These are phyloP conservation scores for Chrysanthemum makinoi DNA, from an alignment of 129 eudicot species.

Conservation along the genomic window DNA sequence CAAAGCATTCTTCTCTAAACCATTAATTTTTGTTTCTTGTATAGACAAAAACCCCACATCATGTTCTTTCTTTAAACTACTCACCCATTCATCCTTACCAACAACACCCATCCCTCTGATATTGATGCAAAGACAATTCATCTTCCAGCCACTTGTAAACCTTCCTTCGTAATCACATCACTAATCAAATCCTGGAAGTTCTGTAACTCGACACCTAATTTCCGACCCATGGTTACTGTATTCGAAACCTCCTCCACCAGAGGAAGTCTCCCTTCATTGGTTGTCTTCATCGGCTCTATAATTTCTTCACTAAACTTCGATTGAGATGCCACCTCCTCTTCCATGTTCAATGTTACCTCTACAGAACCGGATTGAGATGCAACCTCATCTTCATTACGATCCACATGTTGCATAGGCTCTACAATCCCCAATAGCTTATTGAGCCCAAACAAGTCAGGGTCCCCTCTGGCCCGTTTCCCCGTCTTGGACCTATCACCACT, in stretches of 20 bases:
- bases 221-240: neutral
- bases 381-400: neutral
- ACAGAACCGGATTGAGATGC: neutral
- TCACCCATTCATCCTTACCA: neutral
- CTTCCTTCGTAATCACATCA: neutral
- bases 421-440: neutral
- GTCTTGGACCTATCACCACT: neutral
- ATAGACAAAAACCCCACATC: neutral
- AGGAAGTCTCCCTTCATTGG: neutral
- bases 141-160: neutral
- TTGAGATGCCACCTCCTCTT: neutral
- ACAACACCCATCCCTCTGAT: neutral
- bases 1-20: neutral
- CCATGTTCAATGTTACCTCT: neutral
- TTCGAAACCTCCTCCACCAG: neutral
- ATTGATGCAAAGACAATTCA: neutral
- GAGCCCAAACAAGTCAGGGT: neutral
- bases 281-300: neutral
- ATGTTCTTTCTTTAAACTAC: neutral
- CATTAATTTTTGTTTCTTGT: slow-evolving; percentile 1
- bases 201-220: neutral
- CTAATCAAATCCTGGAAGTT: neutral
- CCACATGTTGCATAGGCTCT: neutral
- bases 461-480: neutral
- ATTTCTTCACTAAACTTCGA: neutral